A percentile compares a stretch with the other conserved stretches of the same genome.
These are phyloP conservation scores for Hypoxylon sp. DNA, from an alignment of 2,329 filamentous ascomycete species.

Conservation along the genomic window DNA sequence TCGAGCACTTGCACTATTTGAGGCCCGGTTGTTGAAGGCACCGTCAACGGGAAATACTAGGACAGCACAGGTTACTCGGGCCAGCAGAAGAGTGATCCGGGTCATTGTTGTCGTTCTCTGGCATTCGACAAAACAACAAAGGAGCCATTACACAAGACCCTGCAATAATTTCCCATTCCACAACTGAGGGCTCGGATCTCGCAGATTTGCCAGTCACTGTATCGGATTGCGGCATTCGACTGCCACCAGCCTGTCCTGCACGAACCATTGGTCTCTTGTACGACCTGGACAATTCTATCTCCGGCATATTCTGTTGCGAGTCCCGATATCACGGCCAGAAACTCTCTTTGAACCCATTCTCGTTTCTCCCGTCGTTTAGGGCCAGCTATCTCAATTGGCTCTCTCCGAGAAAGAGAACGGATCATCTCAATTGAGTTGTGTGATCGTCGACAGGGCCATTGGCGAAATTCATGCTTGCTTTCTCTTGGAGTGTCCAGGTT, in stretches of 20 bases:
- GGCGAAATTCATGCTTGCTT: conserved; percentile 46
- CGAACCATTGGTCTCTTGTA: conserved; percentile 49
- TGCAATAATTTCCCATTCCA: conserved; percentile 44
- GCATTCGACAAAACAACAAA: conserved; percentile 30
- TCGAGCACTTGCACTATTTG: conserved; percentile 8
- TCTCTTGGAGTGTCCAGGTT: conserved; percentile 39
- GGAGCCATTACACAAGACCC: conserved; percentile 29
- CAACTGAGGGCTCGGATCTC: conserved; percentile 34
- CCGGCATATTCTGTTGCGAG: conserved; percentile 14
- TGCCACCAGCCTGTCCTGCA: conserved; percentile 51
- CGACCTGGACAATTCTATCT: conserved; percentile 33
- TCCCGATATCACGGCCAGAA: conserved; percentile 15
- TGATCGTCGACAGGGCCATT: conserved; percentile 49
- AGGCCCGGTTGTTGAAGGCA: conserved; percentile 5
- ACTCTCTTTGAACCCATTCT: conserved; percentile 33
- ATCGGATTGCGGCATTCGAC: conserved; percentile 50
- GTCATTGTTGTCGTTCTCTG: conserved; percentile 25
- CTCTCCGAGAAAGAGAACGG: conserved; percentile 40
- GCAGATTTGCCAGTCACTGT: conserved; percentile 36
- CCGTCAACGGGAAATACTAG: conserved; percentile 11
- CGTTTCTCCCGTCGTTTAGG: conserved; percentile 27
- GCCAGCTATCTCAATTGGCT: conserved; percentile 23
- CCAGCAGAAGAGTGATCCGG: neutral
- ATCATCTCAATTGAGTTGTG: conserved; percentile 41
- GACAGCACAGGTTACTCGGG: neutral